Evolutionary conservation across 129 eudicot species (phyloP).

Genomic region (Lactuca saligna): DNA sequence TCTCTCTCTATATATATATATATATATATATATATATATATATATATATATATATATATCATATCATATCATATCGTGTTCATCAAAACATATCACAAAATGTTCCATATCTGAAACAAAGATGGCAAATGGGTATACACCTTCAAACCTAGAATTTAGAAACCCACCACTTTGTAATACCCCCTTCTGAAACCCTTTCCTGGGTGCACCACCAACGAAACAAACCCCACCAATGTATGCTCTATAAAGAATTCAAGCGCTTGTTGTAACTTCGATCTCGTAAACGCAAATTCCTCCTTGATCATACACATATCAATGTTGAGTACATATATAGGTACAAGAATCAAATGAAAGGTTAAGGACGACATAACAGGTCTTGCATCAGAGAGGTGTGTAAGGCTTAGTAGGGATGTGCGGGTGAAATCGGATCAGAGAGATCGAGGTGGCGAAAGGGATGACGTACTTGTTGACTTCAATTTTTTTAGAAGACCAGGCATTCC

Average conservation of each 20-base stretch:
- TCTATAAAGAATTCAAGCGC: constrained; percentile 81
- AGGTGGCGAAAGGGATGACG: constrained; percentile 87
- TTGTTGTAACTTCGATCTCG: constrained; percentile 61
- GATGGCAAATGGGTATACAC: too few relatives aligned
- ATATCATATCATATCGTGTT: too few relatives aligned
- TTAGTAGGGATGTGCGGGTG: constrained; percentile 65
- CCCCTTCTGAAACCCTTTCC: constrained; percentile 60
- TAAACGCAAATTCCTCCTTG: constrained; percentile 81
- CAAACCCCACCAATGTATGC: constrained; percentile 82
- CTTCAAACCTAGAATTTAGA: constrained; percentile 26
- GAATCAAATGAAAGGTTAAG: constrained; percentile 54
- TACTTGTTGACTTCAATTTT: constrained; percentile 81
- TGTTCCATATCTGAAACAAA: too few relatives aligned
- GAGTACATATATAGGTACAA: constrained; percentile 58
- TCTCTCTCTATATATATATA: too few relatives aligned
- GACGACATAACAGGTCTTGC: constrained; percentile 70
- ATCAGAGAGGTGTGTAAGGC: constrained; percentile 77
- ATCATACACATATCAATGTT: constrained; percentile 82
- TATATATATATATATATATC: too few relatives aligned
- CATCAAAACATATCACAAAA: too few relatives aligned
- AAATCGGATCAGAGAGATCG: constrained; percentile 75
- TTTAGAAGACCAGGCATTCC: constrained; percentile 79
- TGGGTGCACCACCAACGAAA: constrained; percentile 49
- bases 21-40: too few relatives aligned
- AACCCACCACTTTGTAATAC: constrained; percentile 36